A percentile compares a stretch with the other conserved stretches of the same genome.
Conservation (phyloP, 2,329 filamentous ascomycete genomes). For the Cercospora janseana region DNA sequence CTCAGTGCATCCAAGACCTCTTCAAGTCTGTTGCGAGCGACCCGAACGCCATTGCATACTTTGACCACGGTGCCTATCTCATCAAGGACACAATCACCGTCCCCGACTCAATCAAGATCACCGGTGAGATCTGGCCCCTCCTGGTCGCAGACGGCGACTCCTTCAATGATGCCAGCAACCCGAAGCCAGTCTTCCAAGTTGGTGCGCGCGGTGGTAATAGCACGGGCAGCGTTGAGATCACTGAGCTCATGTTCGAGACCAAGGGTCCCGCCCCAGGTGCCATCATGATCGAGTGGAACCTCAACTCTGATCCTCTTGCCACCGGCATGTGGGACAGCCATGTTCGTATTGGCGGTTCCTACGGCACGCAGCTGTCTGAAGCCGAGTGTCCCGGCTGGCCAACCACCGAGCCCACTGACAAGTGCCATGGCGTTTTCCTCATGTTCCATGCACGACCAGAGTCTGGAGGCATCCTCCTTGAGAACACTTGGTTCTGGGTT, state of each 20-base stretch:
- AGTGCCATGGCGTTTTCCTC: constrained; percentile 45
- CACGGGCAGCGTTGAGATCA: constrained; percentile 78
- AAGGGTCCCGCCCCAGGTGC: constrained; percentile 80
- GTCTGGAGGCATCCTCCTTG: constrained; percentile 66
- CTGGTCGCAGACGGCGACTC: constrained; percentile 75
- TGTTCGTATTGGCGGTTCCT: constrained; percentile 83
- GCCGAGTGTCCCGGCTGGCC: constrained; percentile 69
- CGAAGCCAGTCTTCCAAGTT: constrained; percentile 80
- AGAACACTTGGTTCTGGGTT: constrained; percentile 56
- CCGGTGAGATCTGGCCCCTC: constrained; percentile 86
- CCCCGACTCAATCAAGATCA: constrained; percentile 68
- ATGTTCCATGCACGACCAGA: constrained; percentile 50
- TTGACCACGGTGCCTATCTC: constrained; percentile 63
- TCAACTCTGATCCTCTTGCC: constrained; percentile 65
- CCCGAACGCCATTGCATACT: constrained; percentile 59
- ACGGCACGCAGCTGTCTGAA: constrained; percentile 75
- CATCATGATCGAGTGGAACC: constrained; percentile 89
- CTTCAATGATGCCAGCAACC: constrained; percentile 73
- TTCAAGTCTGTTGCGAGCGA: constrained; percentile 62
- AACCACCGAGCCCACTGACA: constrained; percentile 70
- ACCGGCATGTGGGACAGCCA: constrained; percentile 94
- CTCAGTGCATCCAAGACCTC: constrained; percentile 74
- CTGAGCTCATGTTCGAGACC: constrained; percentile 82
- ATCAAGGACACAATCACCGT: constrained; percentile 60
- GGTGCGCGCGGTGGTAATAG: constrained; percentile 66